These are phyloP conservation scores for Pichia eremophila DNA, from an alignment of 805 yeast species.

Conservation along the genomic window DNA sequence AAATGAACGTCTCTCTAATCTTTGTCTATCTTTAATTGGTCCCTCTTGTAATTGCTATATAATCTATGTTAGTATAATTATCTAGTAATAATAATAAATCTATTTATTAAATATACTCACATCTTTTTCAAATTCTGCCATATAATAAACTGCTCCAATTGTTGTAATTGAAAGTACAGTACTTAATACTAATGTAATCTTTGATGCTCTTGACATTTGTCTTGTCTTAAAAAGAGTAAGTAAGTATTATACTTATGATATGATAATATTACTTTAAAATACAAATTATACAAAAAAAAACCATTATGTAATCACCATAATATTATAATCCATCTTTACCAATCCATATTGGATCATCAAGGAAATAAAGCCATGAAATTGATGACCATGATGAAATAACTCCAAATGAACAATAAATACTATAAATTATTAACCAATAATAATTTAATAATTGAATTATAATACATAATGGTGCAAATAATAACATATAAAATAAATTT, in stretches of 20 bases:
- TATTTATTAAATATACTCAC: slow-evolving; percentile 24
- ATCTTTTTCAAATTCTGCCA: slow-evolving; percentile 62
- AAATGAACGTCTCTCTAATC: slow-evolving; percentile 39
- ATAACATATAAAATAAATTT: slow-evolving; percentile 55
- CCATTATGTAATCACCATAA: no score
- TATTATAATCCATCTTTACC: slow-evolving; percentile 13
- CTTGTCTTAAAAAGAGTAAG: no score
- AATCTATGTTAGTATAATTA: background rate
- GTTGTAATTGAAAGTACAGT: slow-evolving; percentile 48
- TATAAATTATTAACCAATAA: slow-evolving; percentile 65
- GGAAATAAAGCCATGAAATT: slow-evolving; percentile 78
- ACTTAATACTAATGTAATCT: slow-evolving; percentile 58
- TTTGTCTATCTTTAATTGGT: slow-evolving; percentile 72
- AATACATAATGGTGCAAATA: slow-evolving; percentile 56
- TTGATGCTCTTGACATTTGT: slow-evolving; percentile 71
- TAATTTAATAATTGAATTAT: slow-evolving; percentile 34
- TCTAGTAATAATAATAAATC: background rate
- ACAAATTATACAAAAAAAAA: no score
- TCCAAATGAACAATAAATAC: slow-evolving; percentile 83
- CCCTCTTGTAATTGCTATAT: slow-evolving; percentile 63
- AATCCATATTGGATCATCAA: slow-evolving; percentile 66
- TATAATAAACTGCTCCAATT: slow-evolving; percentile 57
- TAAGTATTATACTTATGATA: no score
- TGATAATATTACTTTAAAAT: no score
- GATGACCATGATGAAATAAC: slow-evolving; percentile 82